phyloP scores from a whole-genome alignment of 2,329 filamentous ascomycete genomes.

The Colletotrichum cuscutae region DNA sequence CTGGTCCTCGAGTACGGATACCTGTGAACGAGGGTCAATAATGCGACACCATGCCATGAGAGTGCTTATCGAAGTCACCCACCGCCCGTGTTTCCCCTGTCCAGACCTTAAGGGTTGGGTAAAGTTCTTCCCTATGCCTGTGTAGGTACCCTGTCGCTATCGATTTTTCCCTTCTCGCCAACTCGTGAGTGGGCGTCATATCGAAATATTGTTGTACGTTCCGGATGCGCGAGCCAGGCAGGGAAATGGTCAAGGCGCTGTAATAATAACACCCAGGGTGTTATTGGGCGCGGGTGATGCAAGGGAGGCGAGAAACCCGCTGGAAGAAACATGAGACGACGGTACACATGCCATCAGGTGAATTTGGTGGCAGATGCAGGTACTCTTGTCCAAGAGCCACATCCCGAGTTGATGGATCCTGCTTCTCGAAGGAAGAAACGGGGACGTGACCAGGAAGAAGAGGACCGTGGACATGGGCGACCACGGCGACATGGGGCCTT shows the following conservation, averaged over 20 bases:
- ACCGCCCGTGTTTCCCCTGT: not conserved
- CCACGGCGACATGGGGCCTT: not conserved
- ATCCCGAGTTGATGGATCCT: slow-evolving; percentile 12
- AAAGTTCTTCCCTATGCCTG: not conserved
- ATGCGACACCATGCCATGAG: not conserved
- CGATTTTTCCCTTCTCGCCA: not conserved
- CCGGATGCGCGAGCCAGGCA: not conserved
- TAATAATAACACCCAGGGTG: slow-evolving; percentile 1
- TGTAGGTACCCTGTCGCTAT: not conserved
- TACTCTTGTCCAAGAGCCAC: not conserved
- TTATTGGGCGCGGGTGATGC: slow-evolving; percentile 15
- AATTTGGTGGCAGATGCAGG: not conserved
- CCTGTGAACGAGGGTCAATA: not conserved
- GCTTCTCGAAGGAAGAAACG: slow-evolving; percentile 35
- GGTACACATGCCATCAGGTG: not conserved
- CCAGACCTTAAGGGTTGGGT: not conserved
- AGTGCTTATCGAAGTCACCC: not conserved
- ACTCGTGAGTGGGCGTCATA: not conserved
- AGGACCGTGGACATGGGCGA: slow-evolving; percentile 8
- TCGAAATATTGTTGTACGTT: not conserved
- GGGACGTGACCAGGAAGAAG: slow-evolving; percentile 8
- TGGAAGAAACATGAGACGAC: slow-evolving; percentile 18
- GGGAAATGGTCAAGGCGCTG: slow-evolving; percentile 2
- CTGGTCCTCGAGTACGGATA: not conserved
- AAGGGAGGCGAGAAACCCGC: slow-evolving; percentile 21